phyloP scores from a whole-genome alignment of 1,284 basidiomycete species.

The Cryptococcus sp. region DNA sequence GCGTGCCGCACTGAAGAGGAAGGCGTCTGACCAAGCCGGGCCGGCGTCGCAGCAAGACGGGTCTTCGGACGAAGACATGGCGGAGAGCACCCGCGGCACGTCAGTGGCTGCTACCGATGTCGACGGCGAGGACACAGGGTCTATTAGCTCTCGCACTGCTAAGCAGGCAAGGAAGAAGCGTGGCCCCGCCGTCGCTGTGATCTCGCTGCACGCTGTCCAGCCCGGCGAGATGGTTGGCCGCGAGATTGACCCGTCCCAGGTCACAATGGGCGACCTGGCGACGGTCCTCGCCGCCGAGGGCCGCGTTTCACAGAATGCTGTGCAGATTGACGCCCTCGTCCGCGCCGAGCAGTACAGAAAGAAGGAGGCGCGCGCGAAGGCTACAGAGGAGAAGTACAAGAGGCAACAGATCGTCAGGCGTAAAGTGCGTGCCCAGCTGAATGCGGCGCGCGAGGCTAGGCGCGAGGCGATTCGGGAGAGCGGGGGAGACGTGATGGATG shows the following conservation, averaged over 20 bases:
- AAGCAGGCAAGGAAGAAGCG: background rate
- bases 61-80: no score
- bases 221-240: constrained; percentile 32
- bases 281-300: constrained; percentile 28
- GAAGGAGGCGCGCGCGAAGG: constrained; percentile 3
- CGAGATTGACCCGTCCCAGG: constrained; percentile 21
- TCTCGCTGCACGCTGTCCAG: constrained; percentile 26
- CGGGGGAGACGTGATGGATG: constrained; percentile 25
- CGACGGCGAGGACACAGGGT: constrained; percentile 1
- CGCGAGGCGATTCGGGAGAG: constrained; percentile 16
- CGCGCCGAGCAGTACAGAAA: constrained; percentile 18
- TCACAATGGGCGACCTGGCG: constrained; percentile 30
- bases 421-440: constrained; percentile 29
- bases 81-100: no score
- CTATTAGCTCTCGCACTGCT: background rate
- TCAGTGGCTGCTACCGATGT: background rate
- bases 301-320: constrained; percentile 29
- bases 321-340: constrained; percentile 21
- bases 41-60: no score
- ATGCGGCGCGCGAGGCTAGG: constrained; percentile 26
- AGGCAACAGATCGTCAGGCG: constrained; percentile 33
- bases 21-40: no score
- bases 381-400: constrained; percentile 19
- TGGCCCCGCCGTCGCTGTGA: constrained; percentile 3
- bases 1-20: no score